phyloP scores from a whole-genome alignment of 371 early-diverging fungal genomes.

The Nematocida displodere region DNA sequence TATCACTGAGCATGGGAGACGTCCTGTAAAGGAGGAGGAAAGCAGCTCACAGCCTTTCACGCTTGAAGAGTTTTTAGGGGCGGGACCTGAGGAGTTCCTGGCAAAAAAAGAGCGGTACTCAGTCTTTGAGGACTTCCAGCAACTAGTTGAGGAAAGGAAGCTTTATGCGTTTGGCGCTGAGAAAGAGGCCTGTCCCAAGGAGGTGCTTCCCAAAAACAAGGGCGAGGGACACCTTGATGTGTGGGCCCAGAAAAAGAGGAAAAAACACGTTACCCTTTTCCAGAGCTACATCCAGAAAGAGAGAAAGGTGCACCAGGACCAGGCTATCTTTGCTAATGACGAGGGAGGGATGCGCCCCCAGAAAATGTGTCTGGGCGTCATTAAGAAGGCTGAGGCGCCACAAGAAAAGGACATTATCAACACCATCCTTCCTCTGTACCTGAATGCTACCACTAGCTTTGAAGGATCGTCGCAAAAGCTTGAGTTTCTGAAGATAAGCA shows the following conservation, averaged over 20 bases:
- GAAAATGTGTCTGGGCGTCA: conserved; percentile 54
- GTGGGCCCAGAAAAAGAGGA: conserved; percentile 63
- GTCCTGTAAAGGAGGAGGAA: conserved; percentile 3
- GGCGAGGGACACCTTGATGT: conserved; percentile 30
- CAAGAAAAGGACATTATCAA: conserved; percentile 55
- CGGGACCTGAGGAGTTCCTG: conserved; percentile 14
- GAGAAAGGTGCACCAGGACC: conserved; percentile 11
- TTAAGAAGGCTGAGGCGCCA: conserved; percentile 24
- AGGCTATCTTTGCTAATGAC: too few relatives aligned
- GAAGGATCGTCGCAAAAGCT: conserved; percentile 34
- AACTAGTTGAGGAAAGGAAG: conserved; percentile 30
- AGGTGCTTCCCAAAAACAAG: neutral
- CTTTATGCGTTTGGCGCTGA: conserved; percentile 10
- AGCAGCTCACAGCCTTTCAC: conserved; percentile 16
- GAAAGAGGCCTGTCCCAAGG: neutral
- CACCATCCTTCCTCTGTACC: conserved; percentile 58
- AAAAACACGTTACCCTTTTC: conserved; percentile 53
- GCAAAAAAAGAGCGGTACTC: conserved; percentile 4
- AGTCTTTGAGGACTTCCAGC: conserved; percentile 28
- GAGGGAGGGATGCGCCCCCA: conserved; percentile 10
- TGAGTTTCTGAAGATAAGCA: conserved; percentile 53
- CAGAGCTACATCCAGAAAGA: conserved; percentile 53
- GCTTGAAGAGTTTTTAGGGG: conserved; percentile 40
- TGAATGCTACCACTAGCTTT: conserved; percentile 54
- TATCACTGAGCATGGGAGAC: conserved; percentile 13